Evolutionary conservation across 2,329 filamentous ascomycete genomes (phyloP).

Genomic region (Ophiostoma quercus): DNA sequence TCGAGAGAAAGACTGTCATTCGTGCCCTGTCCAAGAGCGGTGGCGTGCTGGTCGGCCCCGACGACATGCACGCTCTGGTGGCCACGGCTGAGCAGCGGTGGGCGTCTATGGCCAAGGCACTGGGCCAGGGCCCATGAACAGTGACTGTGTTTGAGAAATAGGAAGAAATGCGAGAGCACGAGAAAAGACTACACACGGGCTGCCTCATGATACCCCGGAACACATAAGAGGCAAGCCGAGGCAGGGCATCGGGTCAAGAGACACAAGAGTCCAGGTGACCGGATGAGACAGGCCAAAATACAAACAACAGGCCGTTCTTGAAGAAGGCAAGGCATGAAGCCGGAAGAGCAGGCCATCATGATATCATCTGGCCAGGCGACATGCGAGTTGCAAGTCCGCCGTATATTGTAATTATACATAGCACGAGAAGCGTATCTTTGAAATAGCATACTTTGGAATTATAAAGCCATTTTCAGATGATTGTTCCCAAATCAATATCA

Average conservation of each 20-base stretch:
- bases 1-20: constrained; percentile 49
- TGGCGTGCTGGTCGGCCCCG: constrained; percentile 62
- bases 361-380: neutral
- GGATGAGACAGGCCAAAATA: neutral
- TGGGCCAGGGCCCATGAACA: constrained; percentile 27
- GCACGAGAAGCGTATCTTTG: neutral
- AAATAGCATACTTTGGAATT: neutral
- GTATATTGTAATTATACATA: neutral
- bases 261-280: neutral
- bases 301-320: neutral
- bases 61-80: constrained; percentile 56
- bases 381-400: neutral
- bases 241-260: neutral
- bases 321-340: neutral
- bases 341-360: neutral
- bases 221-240: constrained; percentile 19
- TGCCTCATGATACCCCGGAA: constrained; percentile 15
- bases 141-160: neutral
- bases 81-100: constrained; percentile 59
- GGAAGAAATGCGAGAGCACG: neutral
- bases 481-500: neutral
- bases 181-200: neutral
- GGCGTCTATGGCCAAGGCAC: constrained; percentile 48
- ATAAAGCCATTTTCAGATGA: neutral
- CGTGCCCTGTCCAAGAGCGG: constrained; percentile 78